Percentiles rank a stretch among this genome's conserved stretches.
Evolutionary conservation across 2,329 filamentous ascomycete species (phyloP).

Genomic region (Colletotrichum viniferum): DNA sequence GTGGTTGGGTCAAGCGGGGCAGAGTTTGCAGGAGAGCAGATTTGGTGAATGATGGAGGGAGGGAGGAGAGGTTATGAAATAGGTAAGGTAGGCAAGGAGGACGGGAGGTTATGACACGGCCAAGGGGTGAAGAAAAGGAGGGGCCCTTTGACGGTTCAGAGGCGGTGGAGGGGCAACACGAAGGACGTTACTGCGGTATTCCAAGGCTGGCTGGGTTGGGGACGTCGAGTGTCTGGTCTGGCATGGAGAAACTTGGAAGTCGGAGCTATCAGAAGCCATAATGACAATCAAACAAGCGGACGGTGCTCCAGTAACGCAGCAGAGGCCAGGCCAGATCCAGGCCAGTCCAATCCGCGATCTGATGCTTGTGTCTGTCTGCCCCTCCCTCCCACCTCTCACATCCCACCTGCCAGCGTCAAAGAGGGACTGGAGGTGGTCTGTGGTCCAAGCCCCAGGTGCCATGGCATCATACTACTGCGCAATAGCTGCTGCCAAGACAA

Average conservation of each 20-base stretch:
- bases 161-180: constrained; percentile 16
- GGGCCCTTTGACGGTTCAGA: constrained; percentile 5
- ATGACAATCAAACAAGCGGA: constrained; percentile 9
- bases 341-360: constrained; percentile 12
- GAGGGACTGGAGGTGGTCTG: neutral
- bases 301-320: neutral
- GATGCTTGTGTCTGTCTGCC: constrained; percentile 9
- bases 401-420: neutral
- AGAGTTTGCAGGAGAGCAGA: neutral
- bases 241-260: neutral
- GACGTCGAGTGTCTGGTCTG: neutral
- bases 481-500: constrained; percentile 19
- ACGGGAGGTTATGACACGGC: constrained; percentile 14
- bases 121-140: constrained; percentile 21
- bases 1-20: neutral
- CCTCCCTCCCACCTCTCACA: constrained; percentile 2
- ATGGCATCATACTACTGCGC: constrained; percentile 22
- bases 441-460: constrained; percentile 16
- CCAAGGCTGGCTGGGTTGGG: constrained; percentile 4
- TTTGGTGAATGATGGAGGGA: neutral
- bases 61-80: neutral
- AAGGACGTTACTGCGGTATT: constrained; percentile 15
- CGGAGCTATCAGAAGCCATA: constrained; percentile 19
- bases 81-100: neutral
- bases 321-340: neutral